Conservation (phyloP, 2,329 filamentous ascomycete species). For the Emmonsia crescens region DNA sequence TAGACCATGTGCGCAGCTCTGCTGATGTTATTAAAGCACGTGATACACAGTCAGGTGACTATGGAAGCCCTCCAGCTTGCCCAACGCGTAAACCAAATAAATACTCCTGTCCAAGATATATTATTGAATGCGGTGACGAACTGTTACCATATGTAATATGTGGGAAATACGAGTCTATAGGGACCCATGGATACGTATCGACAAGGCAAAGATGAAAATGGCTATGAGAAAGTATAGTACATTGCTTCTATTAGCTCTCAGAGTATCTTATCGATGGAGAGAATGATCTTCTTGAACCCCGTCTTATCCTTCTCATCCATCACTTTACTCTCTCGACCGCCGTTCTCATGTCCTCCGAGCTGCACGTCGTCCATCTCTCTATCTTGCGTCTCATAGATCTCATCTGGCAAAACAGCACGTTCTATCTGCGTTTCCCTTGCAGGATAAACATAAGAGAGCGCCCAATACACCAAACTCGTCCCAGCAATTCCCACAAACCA, state of each 20-base stretch:
- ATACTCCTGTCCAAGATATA: no score
- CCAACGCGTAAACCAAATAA: background rate
- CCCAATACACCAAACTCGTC: slow-evolving; percentile 47
- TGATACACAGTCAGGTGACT: background rate
- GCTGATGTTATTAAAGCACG: background rate
- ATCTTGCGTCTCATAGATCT: slow-evolving; percentile 20
- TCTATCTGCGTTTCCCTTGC: slow-evolving; percentile 40
- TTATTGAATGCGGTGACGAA: no score
- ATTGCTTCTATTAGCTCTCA: background rate
- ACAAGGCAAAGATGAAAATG: background rate
- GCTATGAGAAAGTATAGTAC: background rate
- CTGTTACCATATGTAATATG: background rate
- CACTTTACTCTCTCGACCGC: background rate
- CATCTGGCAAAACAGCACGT: slow-evolving; percentile 26
- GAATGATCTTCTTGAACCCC: background rate
- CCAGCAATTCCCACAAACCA: slow-evolving; percentile 53
- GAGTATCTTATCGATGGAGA: background rate
- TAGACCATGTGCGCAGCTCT: slow-evolving; percentile 16
- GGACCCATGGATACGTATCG: background rate
- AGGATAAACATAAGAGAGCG: slow-evolving; percentile 40
- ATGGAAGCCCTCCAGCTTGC: background rate
- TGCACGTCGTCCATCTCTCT: background rate
- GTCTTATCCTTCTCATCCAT: background rate
- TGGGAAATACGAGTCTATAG: background rate
- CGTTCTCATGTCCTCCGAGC: background rate